Evolutionary conservation across 352 stramenopile genomes (phyloP).

Genomic region (Pythium vanterpoolii): DNA sequence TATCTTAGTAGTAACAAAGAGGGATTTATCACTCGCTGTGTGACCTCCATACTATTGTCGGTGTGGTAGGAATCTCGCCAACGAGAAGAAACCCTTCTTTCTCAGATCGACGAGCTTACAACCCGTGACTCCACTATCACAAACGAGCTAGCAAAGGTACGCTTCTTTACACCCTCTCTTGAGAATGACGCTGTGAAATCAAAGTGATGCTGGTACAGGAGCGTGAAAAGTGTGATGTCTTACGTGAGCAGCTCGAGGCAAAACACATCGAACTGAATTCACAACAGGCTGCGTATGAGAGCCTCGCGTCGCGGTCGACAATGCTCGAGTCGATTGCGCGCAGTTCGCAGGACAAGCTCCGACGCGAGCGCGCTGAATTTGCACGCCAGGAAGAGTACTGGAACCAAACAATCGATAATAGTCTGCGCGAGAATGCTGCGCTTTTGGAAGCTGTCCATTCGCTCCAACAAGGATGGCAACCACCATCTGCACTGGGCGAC

Average conservation of each 20-base stretch:
- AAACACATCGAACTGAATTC: constrained; percentile 37
- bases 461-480: constrained; percentile 31
- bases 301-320: constrained; percentile 38
- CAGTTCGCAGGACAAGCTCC: constrained; percentile 52
- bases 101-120: constrained; percentile 21
- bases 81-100: constrained; percentile 16
- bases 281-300: constrained; percentile 33
- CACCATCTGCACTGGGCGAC: neutral
- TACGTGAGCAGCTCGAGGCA: constrained; percentile 28
- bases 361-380: constrained; percentile 45
- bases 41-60: neutral
- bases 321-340: constrained; percentile 62
- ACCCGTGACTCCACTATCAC: constrained; percentile 8
- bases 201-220: constrained; percentile 23
- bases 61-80: constrained; percentile 7
- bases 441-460: constrained; percentile 38
- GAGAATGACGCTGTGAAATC: neutral
- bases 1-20: neutral
- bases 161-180: neutral
- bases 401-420: constrained; percentile 41
- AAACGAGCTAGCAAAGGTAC: constrained; percentile 23
- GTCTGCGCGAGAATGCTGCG: constrained; percentile 44
- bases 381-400: constrained; percentile 43
- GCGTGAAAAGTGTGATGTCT: constrained; percentile 13
- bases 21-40: too few species aligned